Base-by-base conservation (phyloP, 2,329 filamentous ascomycete species). In the Epichloe scottii region DNA sequence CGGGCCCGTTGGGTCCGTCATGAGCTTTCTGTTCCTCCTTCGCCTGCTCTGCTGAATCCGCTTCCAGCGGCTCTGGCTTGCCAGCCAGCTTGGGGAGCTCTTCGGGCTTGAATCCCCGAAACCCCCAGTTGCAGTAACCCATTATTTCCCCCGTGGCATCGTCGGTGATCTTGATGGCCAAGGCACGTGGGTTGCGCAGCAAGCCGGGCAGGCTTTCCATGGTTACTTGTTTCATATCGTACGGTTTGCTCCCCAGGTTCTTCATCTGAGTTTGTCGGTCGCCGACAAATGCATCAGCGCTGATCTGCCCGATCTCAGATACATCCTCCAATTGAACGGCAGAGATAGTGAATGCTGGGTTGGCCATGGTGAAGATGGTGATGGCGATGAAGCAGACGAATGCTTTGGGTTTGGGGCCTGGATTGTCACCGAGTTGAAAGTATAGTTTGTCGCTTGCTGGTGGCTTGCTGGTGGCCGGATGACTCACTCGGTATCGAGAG, bases 201-300 rank as follows among this genome's bases (percentile, higher is more conserved):
- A 59, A 57, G 10, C 52, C 30, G 12, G 56, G 55, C 19, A 67
- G 48, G 35, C 57, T 59, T 15, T 58, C 52, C 4, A 53, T 50
- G 51, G 59, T 59, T 11, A 60, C 58, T 5, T 58, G 54, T 2
- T 59, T 58, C 49, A 66, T 64, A 11, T 58, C 55, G 45, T 60
- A 63, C 3, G 63, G 58, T 23, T 57, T 54, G 43, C 59, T 55
- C 49, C 60, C 57, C 37, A 60, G 56, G 5, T 57, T 59, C 51
- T 69, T 69, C 60, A 68, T 65, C 56, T 65, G 57, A 2, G 66
- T 68, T 42, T 69, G 64, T 17, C 63, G 58, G 50, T 69, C 67
- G 10, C 51, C 51, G 26, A 56, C 53, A 39, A 69, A 69, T 8
- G 64, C 58, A 34, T 60, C 55, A 21, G 57, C 57, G 38, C 56